Conservation (phyloP, 2,329 filamentous ascomycete genomes). For the Hypoxylon sp. region DNA sequence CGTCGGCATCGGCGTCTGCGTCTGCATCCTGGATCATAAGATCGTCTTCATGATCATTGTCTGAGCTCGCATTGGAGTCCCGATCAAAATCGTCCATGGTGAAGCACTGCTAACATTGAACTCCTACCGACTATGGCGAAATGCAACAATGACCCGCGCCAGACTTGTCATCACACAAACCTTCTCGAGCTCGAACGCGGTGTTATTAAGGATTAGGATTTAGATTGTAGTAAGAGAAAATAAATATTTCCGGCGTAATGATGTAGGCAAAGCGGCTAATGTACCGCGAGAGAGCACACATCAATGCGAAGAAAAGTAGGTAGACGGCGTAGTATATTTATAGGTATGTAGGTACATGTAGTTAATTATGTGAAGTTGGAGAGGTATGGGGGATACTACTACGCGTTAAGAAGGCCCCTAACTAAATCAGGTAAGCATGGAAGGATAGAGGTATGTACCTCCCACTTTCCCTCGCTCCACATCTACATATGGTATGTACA, state of each 20-base stretch:
- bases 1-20: constrained; percentile 49
- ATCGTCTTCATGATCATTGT: constrained; percentile 62
- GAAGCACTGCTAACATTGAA: not conserved
- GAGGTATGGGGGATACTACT: no score
- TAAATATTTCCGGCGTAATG: not conserved
- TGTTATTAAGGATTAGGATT: not conserved
- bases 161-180: constrained; percentile 1
- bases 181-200: not conserved
- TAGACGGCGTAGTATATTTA: not conserved
- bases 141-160: not conserved
- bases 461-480: no score
- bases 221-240: not conserved
- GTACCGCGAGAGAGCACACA: not conserved
- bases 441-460: no score
- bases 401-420: no score
- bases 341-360: not conserved
- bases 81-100: constrained; percentile 59
- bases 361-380: not conserved
- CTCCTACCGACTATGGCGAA: constrained; percentile 12
- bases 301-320: not conserved
- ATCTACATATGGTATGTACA: no score
- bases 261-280: not conserved
- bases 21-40: constrained; percentile 52
- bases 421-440: no score
- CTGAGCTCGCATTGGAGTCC: constrained; percentile 61